Percentiles rank a stretch among this genome's conserved stretches.
These are phyloP conservation scores for Monotropa hypopitys DNA, from an alignment of 179 eudicot genomes.

Conservation along the genomic window DNA sequence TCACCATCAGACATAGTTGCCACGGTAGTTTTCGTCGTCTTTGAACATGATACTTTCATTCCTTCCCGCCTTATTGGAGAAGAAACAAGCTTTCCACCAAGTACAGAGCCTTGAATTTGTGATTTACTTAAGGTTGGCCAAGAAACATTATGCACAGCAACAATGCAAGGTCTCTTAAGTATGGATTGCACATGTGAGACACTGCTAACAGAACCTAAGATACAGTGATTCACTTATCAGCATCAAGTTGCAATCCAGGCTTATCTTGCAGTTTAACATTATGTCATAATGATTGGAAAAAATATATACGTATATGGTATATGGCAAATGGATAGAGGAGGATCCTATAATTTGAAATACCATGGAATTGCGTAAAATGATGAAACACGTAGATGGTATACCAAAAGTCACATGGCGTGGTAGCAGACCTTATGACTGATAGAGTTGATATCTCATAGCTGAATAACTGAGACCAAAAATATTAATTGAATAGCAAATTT, in stretches of 20 bases:
- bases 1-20: slow-evolving; percentile 26
- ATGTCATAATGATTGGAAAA: background rate
- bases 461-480: background rate
- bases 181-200: slow-evolving; percentile 16
- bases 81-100: slow-evolving; percentile 17
- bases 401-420: background rate
- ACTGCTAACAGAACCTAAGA: slow-evolving; percentile 19
- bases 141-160: slow-evolving; percentile 14
- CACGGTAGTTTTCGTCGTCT: slow-evolving; percentile 22
- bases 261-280: background rate
- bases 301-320: background rate
- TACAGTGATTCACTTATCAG: background rate
- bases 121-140: slow-evolving; percentile 10
- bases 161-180: slow-evolving; percentile 18
- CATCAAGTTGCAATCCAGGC: background rate
- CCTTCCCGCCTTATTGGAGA: slow-evolving; percentile 14
- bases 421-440: background rate
- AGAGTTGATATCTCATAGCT: background rate
- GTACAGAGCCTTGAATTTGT: slow-evolving; percentile 10
- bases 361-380: background rate
- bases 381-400: background rate
- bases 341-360: background rate
- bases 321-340: background rate
- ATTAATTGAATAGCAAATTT: background rate
- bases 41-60: slow-evolving; percentile 23